Base-by-base conservation (phyloP, 495 filamentous ascomycete species). In the Achaetomiella virescens region DNA sequence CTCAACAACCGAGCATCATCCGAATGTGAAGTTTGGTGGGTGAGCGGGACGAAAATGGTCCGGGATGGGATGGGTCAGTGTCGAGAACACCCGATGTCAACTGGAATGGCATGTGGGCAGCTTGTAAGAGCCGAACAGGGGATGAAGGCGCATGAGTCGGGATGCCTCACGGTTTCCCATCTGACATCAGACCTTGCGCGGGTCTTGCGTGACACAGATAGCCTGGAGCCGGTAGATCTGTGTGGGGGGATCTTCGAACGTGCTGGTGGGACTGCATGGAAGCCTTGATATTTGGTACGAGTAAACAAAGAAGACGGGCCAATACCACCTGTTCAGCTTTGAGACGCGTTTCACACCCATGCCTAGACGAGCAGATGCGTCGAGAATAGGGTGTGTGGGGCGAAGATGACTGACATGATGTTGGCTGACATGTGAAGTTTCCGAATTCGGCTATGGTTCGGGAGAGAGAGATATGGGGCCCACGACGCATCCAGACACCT, bases 361-460 rank as follows among this genome's bases (percentile, higher is more conserved):
- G 27, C 5, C 27, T 31, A 31, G 4, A 5, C 27, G 27, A 9
- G 14, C 0, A 12, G 44, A 15, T 2, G 15, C 22, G 29, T 36
- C 6, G 17, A 15, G 29, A 36, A 48, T 18, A 21, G 15, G 2
- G 46, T 48, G 29, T 36, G 46, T 48, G 29, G 46, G 46, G 12
- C 27, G n/a, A 20, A 20, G 25, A 31, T 5, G 4, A 31, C 27
- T 36, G 4, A 29, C 2, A 14, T 8, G 12, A n/a, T 0, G 15
- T 1, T 18, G 38, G 17, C 27, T 48, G 8, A 36, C 46, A 48
- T 36, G 46, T 48, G 46, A 48, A 36, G 46, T 35, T 48, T 35
- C 46, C 46, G 46, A 48, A 48, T 21, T 48, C 46, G 46, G 46
- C 46, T 15, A 29, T 14, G 8, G 29, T 36, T 48, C 46, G 46